Evolutionary conservation across 2,329 filamentous ascomycete species (phyloP), one percentile per base, ranked within the genome.

Genomic region (Corinectria fuckeliana): DNA sequence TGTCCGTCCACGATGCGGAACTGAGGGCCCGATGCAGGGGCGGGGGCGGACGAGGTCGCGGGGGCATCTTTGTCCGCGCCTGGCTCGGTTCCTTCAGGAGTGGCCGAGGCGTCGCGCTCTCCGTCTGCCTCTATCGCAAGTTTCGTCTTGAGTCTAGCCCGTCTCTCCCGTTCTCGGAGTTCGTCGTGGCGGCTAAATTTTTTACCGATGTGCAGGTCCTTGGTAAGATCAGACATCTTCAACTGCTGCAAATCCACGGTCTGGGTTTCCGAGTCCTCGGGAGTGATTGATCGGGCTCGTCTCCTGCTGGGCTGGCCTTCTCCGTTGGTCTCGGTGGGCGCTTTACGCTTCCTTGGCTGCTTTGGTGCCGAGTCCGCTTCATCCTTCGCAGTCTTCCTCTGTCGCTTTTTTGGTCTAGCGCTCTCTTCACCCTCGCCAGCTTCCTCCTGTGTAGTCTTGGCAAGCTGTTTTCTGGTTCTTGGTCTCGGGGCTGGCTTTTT

Each of bases 161-260:
- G 77, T 50, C 83, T 78, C 76, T 91, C 84, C 41, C 91, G 86
- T 64, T 88, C 82, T 39, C 87, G 85, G 67, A 95, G 88, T 69
- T 90, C 87, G 68, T 88, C 86, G 66, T 92, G 90, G 3, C 88
- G 84, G 69, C 88, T 88, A 56, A 92, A 93, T 60, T 89, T 88
- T 72, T 90, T 91, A 57, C 91, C 91, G 56, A 89, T 88, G 20
- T 83, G 82, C 51, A 90, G 78, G 69, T 92, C 89, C 61, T 83
- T 85, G 49, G 87, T 91, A 3, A 95, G 76, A 57, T 92, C 89
- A 41, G 82, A 84, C 87, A 95, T 92, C 53, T 86, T 91, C 23
- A 91, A 82, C 3, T 82, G 83, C 21, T 84, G 83, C 20, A 86
- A 80, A 69, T 93, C 89, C 54, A 94, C 88, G 62, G 83, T 74